Percentiles rank a stretch among this genome's conserved stretches.
Evolutionary conservation across 169 alveolate genomes (phyloP).

Genomic region (Perkinsus marinus): DNA sequence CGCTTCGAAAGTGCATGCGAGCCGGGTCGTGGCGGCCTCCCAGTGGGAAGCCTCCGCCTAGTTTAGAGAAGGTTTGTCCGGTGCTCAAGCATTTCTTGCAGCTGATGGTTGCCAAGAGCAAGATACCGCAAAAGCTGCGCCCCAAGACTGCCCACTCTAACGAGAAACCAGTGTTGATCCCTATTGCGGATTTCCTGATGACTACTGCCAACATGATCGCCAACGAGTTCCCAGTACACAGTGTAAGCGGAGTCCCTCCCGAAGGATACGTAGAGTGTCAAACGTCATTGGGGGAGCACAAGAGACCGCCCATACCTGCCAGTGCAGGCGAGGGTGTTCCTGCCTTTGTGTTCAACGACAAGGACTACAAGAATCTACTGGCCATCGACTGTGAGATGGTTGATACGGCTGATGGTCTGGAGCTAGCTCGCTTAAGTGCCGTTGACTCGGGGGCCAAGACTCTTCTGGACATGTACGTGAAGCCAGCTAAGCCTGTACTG

Average conservation of each 20-base stretch:
- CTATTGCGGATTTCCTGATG: not conserved
- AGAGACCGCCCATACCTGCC: not conserved
- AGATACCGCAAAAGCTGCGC: not conserved
- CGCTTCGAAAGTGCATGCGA: not conserved
- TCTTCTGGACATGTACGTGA: slow-evolving; percentile 19
- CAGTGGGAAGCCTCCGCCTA: not conserved
- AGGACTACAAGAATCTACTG: not conserved
- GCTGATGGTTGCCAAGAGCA: not conserved
- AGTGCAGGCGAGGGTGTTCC: not conserved
- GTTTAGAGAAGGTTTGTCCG: not conserved
- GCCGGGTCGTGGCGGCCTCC: not conserved
- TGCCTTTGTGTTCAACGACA: not conserved
- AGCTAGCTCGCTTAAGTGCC: slow-evolving; percentile 29
- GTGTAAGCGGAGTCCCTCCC: not conserved
- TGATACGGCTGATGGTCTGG: slow-evolving; percentile 11
- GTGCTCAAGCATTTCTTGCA: not conserved
- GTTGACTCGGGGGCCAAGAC: slow-evolving; percentile 7
- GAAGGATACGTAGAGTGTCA: not conserved
- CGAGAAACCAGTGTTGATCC: not conserved
- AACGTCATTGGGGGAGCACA: not conserved
- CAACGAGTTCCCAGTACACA: not conserved
- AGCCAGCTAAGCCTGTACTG: slow-evolving; percentile 9
- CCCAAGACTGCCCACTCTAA: not conserved
- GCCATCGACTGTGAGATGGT: slow-evolving; percentile 45
- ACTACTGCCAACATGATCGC: not conserved